A percentile compares a stretch with the other conserved stretches of the same genome.
These are phyloP conservation scores for Rhynchosporium graminicola DNA, from an alignment of 2,329 filamentous ascomycete genomes.

Conservation along the genomic window DNA sequence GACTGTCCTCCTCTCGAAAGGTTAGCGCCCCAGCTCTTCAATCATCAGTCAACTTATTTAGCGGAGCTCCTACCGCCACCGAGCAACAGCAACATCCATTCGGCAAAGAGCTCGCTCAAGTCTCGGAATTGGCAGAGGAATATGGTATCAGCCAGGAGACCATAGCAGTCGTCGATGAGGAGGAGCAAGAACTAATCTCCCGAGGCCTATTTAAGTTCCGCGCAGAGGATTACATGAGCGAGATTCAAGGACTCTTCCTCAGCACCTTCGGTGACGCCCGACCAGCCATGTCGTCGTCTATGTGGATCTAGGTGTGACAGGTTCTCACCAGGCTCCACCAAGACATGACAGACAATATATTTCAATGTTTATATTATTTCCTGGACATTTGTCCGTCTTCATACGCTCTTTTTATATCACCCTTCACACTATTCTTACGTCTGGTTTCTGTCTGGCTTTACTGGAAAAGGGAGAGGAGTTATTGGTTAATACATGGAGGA, in stretches of 20 bases:
- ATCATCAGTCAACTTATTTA: conserved; percentile 47
- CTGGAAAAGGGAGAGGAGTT: conserved; percentile 29
- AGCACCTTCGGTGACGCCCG: conserved; percentile 35
- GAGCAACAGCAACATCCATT: conserved; percentile 67
- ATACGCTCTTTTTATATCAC: conserved; percentile 32
- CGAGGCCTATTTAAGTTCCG: conserved; percentile 73
- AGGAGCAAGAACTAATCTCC: conserved; percentile 67
- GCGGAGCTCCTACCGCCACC: conserved; percentile 30
- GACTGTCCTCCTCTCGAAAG: conserved; percentile 58
- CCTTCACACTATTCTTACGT: conserved; percentile 18
- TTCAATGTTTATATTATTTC: conserved; percentile 35
- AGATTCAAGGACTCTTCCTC: conserved; percentile 66
- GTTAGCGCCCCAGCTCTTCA: conserved; percentile 57
- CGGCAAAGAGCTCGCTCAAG: conserved; percentile 84
- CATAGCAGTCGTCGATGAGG: conserved; percentile 67
- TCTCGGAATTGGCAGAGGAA: conserved; percentile 91
- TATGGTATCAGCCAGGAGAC: conserved; percentile 61
- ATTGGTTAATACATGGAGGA: not conserved
- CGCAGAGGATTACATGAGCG: conserved; percentile 80
- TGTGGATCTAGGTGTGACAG: conserved; percentile 39
- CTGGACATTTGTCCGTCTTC: conserved; percentile 31
- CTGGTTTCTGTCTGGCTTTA: conserved; percentile 24
- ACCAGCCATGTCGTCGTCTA: conserved; percentile 31
- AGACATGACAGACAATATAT: conserved; percentile 12
- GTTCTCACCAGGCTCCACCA: conserved; percentile 23